Base-by-base conservation (phyloP, 2,329 filamentous ascomycete species). In the Lecanoromycetidae sp. region DNA sequence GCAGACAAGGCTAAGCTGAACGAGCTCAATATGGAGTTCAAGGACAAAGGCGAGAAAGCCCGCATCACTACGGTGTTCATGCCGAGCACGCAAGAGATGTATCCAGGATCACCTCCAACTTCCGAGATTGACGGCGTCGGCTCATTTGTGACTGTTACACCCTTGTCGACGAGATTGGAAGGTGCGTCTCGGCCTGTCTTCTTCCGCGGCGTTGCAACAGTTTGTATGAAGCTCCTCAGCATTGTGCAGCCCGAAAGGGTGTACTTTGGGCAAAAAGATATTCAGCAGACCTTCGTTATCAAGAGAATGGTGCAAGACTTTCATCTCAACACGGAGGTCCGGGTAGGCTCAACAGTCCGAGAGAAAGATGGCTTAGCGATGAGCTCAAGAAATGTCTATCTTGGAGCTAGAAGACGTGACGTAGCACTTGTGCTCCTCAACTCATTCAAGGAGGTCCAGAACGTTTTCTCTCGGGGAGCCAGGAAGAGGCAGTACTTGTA, bases 261-360 rank as follows among this genome's bases (percentile, higher is more conserved):
- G 4, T 91, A 94, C 67, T 95, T 98, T 69, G 91, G 91, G 3
- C 91, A 96, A 65, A 98, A 98, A 68, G 91, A 98, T 63, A 79
- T 95, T 17, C 91, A 98, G 70, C 91, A 98, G 67, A 94, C 87
- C 0, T 84, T 94, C 15, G 77, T 98, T 9, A 84, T 98, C 58
- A 80, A 78, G 58, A 79, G 84, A 36, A 80, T 98, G 77, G 84
- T 95, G 26, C 74, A 79, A 55, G 91, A 98, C 63, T 88, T 98
- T 55, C 79, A 87, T 61, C 64, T 96, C 33, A 77, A 84, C 32
- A 83, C 79, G 3, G 70, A 84, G 19, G 78, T 96, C 7, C 73
- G 80, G 26, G 74, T 96, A 45, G 77, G 81, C 5, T 71, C 77
- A 0, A 98, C 91, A 0, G 71, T 78, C 49, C 75, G 91, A 42